These are phyloP conservation scores for Pelargonium nanum DNA, from an alignment of 345 rosid genomes.

Conservation along the genomic window DNA sequence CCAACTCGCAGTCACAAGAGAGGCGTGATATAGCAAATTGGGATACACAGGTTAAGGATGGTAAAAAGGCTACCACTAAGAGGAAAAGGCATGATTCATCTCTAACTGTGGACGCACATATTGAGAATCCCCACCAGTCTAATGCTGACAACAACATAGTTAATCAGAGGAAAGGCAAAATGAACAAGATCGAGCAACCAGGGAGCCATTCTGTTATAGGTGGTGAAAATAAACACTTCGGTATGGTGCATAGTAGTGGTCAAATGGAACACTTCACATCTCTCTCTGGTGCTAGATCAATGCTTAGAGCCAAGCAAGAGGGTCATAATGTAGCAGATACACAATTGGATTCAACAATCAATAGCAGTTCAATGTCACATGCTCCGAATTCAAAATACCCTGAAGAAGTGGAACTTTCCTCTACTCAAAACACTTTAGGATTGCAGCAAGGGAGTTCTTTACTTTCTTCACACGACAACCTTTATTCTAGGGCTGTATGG, in stretches of 20 bases:
- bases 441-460: constrained; percentile 29
- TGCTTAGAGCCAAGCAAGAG: constrained; percentile 18
- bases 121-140: constrained; percentile 40
- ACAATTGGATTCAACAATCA: constrained; percentile 15
- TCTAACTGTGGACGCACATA: constrained; percentile 34
- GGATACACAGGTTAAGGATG: constrained; percentile 34
- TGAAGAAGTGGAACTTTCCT: constrained; percentile 39
- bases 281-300: constrained; percentile 18
- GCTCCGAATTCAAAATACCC: constrained; percentile 18
- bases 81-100: constrained; percentile 75
- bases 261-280: constrained; percentile 28
- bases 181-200: constrained; percentile 47
- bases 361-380: constrained; percentile 12
- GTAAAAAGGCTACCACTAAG: constrained; percentile 48
- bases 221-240: constrained; percentile 27
- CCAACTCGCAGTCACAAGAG: constrained; percentile 78
- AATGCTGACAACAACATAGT: constrained; percentile 29
- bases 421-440: constrained; percentile 20
- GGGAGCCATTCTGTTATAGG: constrained; percentile 35
- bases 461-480: constrained; percentile 24
- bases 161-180: constrained; percentile 49
- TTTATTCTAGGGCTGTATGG: constrained; percentile 33
- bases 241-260: constrained; percentile 22
- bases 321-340: constrained; percentile 19
- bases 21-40: constrained; percentile 25